Evolutionary conservation across 1,284 basidiomycete genomes (phyloP), one percentile per base, ranked within the genome.

Genomic region (Naganishia sp.): DNA sequence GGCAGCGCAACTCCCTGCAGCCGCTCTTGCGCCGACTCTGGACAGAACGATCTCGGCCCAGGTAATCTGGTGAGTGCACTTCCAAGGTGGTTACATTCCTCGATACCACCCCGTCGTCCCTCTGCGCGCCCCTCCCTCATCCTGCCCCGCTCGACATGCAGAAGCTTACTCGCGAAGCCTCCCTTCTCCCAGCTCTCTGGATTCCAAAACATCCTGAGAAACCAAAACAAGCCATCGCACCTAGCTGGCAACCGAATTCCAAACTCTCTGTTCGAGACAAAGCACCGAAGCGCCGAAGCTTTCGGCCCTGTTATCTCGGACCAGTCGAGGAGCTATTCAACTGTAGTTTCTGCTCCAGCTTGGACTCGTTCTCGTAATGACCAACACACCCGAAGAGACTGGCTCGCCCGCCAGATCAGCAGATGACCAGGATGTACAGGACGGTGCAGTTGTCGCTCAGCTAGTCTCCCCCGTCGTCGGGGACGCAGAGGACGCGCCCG

Each of bases 351-450:
- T 21, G 25, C 6, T 42, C 48, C 59, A 21, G 21, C 9, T 39
- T 39, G 28, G 28, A 28, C 28, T 28, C 28, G 28, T 28, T 39
- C 36, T 39, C 46, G 18, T 10, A n/a, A 61, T 61, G 59, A 42
- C 59, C 43, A 50, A 48, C 48, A 50, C 59, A 21, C 36, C 59
- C 9, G 48, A 61, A 61, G 21, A 50, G 11, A 13, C 48, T 52
- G 48, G 39, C 25, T 61, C 59, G 21, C 59, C 59, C 50, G 59
- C 42, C 18, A 50, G 48, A 52, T 61, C 59, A 52, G 46, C 59
- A 61, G 59, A 36, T 18, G 36, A 28, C 23, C 21, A 21, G 48
- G 48, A 21, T 42, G 36, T 42, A 28, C 59, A 48, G 36, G 50
- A 28, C 18, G 39, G 33, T 42, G 11, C 48, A 6, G 25, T 15